Base-by-base conservation (phyloP, 106 monocot genomes). In the Chionographis japonica region DNA sequence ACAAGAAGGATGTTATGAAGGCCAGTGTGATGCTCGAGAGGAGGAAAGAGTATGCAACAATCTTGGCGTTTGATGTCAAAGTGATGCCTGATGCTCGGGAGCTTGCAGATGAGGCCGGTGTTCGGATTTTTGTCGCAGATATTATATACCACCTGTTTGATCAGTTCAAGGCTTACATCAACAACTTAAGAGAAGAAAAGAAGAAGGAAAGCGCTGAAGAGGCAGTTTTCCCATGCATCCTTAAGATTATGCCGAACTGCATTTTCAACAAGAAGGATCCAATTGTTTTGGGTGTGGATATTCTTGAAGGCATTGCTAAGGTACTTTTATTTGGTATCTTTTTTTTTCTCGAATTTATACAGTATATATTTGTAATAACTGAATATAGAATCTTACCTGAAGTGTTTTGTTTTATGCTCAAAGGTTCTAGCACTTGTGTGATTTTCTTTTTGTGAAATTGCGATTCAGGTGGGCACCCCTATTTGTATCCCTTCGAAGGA, bases 1-100 rank as follows among this genome's bases (percentile, higher is more conserved):
- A 92, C 80, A 98, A 93, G 75, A 98, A 92, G 56, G 97, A 98
- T 69, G 97, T 98, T 12, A 90, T 98, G 89, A 98, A 98, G 68
- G 97, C 97, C 27, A 92, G 92, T 77, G 92, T 90, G 35, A 92
- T 90, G 89, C 77, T 90, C 4, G 89, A 90, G 70, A 86, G 84
- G 68, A 98, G 83, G 56, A 98, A 93, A 56, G 97, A 98, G 68
- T 98, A 78, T 81, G 89, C 92, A 40, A 79, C 86, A 6, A 98
- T 98, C 60, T 76, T 98, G 78, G 97, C 92, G 14, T 98, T 98
- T 79, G 92, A 98, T 80, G 97, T 98, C 50, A 92, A 90, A 80
- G 89, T 98, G 38, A 90, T 82, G 70, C 89, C 89, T 36, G 97
- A 98, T 66, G 89, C 89, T 41, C 77, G 84, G 16, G 82, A 90